Percentiles rank a stretch among this genome's conserved stretches.
Evolutionary conservation across 2,329 filamentous ascomycete species (phyloP).

Genomic region (Neopestalotiopsis clavispora): DNA sequence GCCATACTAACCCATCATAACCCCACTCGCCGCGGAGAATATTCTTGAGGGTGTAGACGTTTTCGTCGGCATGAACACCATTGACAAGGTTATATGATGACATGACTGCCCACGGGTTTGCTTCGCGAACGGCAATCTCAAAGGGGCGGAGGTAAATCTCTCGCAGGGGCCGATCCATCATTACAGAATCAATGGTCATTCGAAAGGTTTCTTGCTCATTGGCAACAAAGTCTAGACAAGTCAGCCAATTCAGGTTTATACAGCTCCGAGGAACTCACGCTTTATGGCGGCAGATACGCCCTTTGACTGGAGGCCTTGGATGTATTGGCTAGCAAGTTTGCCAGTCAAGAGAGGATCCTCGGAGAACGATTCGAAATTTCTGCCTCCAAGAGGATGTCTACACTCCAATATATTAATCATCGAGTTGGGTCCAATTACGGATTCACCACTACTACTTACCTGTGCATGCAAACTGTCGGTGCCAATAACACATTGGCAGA

Average conservation of each 20-base stretch:
- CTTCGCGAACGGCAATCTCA: constrained; percentile 72
- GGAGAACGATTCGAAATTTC: constrained; percentile 87
- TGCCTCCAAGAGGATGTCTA: constrained; percentile 77
- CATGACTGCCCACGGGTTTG: constrained; percentile 74
- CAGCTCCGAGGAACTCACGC: constrained; percentile 51
- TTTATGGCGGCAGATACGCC: constrained; percentile 81
- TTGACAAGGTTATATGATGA: constrained; percentile 72
- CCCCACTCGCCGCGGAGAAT: constrained; percentile 66
- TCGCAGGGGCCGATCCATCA: constrained; percentile 68
- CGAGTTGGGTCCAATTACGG: neutral
- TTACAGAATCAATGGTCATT: constrained; percentile 66
- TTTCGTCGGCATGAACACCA: constrained; percentile 64
- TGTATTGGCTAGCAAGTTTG: constrained; percentile 73
- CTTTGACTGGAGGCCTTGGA: constrained; percentile 74
- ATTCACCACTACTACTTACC: neutral
- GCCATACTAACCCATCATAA: constrained; percentile 57
- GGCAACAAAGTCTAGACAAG: constrained; percentile 62
- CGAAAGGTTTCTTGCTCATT: constrained; percentile 76
- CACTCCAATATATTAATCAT: neutral
- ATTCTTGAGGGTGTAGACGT: constrained; percentile 57
- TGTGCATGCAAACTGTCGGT: constrained; percentile 81
- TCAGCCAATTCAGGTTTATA: constrained; percentile 16
- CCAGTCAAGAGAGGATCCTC: constrained; percentile 82
- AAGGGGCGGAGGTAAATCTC: constrained; percentile 79
- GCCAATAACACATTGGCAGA: constrained; percentile 76